Conservation (phyloP, 176 grass and related monocot genomes). For the Lolium rigidum region DNA sequence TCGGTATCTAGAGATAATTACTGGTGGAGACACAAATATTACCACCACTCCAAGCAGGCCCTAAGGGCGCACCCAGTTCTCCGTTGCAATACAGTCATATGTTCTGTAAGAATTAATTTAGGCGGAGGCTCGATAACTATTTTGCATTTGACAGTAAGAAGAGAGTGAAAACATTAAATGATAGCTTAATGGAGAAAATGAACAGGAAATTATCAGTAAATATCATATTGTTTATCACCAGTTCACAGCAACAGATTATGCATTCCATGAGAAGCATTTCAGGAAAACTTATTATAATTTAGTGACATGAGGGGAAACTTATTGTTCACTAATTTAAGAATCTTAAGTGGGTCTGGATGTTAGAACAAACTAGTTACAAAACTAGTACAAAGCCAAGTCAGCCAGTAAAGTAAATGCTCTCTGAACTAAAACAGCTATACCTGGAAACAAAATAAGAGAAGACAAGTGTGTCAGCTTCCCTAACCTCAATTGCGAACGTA, state of each 20-base stretch:
- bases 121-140: background rate
- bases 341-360: background rate
- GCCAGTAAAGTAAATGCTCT: background rate
- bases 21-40: no score
- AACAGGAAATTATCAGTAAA: background rate
- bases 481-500: slow-evolving; percentile 11
- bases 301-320: background rate
- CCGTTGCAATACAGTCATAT: background rate
- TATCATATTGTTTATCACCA: no score
- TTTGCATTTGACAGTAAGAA: slow-evolving; percentile 2
- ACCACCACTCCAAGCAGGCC: background rate
- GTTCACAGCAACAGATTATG: background rate
- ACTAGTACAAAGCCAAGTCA: slow-evolving; percentile 15
- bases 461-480: slow-evolving; percentile 28
- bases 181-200: slow-evolving; percentile 8
- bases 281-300: background rate
- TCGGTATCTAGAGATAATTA: no score
- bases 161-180: slow-evolving; percentile 3
- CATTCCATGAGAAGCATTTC: slow-evolving; percentile 2
- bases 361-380: background rate
- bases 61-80: background rate
- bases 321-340: background rate
- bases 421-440: slow-evolving; percentile 17
- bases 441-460: slow-evolving; percentile 33
- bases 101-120: background rate